Conservation (phyloP, 1,284 basidiomycete genomes). For the Naganishia cerealis region DNA sequence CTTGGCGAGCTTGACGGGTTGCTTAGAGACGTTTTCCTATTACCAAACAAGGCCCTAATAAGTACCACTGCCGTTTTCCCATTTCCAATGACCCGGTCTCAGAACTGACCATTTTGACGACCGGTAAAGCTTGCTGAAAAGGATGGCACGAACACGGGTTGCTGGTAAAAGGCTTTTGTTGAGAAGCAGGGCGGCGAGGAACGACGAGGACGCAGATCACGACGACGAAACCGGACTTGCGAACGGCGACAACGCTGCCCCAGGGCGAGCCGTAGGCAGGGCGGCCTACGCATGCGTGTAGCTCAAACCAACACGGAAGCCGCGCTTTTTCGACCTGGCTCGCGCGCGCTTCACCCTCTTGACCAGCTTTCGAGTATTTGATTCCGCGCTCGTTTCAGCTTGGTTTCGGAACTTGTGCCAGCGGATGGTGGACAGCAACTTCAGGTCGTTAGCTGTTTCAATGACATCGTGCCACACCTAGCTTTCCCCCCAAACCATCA, state of each 20-base stretch:
- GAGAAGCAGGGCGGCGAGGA: not conserved
- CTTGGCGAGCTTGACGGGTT: slow-evolving; percentile 90
- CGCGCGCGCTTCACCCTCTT: not conserved
- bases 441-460: not conserved
- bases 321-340: not conserved
- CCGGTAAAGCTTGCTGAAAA: slow-evolving; percentile 29
- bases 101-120: slow-evolving; percentile 28
- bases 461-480: not conserved
- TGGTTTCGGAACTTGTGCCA: slow-evolving; percentile 9
- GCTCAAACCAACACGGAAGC: not conserved
- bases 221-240: slow-evolving; percentile 14
- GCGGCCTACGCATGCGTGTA: slow-evolving; percentile 5
- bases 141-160: slow-evolving; percentile 28
- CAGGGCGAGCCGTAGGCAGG: not conserved
- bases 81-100: not conserved
- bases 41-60: not conserved
- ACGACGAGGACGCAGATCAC: slow-evolving; percentile 6
- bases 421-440: not conserved
- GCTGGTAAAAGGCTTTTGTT: slow-evolving; percentile 12
- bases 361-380: not conserved
- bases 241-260: not conserved
- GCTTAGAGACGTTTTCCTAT: slow-evolving; percentile 59
- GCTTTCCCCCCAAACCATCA: slow-evolving; percentile 24
- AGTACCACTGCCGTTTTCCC: not conserved
- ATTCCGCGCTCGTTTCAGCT: slow-evolving; percentile 22